Conservation (phyloP, 2,329 filamentous ascomycete genomes). For the Chalara sp. region DNA sequence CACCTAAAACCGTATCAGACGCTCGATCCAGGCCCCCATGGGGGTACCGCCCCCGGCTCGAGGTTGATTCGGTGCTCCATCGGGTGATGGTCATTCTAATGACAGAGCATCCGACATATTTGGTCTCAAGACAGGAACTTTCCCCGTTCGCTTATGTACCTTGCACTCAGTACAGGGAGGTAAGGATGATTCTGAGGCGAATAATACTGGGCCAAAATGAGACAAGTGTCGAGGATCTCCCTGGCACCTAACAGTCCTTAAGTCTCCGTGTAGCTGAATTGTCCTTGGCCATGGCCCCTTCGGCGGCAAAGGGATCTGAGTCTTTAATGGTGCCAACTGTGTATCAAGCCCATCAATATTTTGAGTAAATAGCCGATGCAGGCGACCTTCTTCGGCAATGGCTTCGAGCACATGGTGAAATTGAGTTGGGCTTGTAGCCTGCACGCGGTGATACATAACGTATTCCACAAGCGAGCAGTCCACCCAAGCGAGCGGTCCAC, state of each 20-base stretch:
- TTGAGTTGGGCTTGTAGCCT: constrained; percentile 67
- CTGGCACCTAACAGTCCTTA: constrained; percentile 45
- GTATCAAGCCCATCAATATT: constrained; percentile 94
- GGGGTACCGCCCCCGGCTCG: too few relatives aligned
- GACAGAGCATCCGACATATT: too few relatives aligned
- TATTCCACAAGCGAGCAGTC: too few relatives aligned
- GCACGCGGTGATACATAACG: constrained; percentile 70
- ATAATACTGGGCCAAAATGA: constrained; percentile 9
- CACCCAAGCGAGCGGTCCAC: too few relatives aligned
- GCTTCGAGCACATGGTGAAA: constrained; percentile 90
- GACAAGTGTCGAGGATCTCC: constrained; percentile 9
- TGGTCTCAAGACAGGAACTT: background rate
- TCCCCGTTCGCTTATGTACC: background rate
- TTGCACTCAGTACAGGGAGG: constrained; percentile 4
- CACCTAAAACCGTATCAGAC: too few relatives aligned
- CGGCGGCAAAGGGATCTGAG: constrained; percentile 65
- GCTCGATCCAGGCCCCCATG: too few relatives aligned
- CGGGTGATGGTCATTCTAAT: too few relatives aligned
- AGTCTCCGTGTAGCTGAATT: constrained; percentile 87
- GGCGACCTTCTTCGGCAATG: constrained; percentile 72
- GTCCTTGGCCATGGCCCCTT: too few relatives aligned
- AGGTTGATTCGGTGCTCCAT: too few relatives aligned
- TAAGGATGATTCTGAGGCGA: background rate
- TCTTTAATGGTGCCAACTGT: constrained; percentile 67
- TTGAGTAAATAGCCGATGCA: constrained; percentile 86